Conservation (phyloP, 495 filamentous ascomycete species). For the Achaetomiella virescens region DNA sequence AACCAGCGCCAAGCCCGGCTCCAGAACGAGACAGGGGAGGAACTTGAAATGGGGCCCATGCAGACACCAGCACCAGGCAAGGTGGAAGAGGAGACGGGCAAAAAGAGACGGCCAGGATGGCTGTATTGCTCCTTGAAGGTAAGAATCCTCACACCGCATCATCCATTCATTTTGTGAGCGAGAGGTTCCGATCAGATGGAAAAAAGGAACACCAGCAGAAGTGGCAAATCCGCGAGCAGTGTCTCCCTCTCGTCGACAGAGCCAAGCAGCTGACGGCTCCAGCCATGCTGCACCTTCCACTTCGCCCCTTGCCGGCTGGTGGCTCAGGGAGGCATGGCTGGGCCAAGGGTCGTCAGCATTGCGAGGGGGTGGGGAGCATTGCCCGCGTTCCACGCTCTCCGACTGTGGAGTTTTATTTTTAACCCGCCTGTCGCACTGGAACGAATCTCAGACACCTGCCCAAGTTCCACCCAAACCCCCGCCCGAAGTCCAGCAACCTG, state of each 20-base stretch:
- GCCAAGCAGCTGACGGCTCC: not conserved
- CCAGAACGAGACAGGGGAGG: not conserved
- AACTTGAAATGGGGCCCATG: not conserved
- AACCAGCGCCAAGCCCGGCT: not conserved
- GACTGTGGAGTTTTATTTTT: constrained; percentile 3
- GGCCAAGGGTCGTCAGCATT: constrained; percentile 18
- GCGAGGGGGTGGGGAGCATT: constrained; percentile 12
- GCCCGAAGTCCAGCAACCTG: constrained; percentile 4
- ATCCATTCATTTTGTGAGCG: no score
- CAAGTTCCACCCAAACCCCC: constrained; percentile 18
- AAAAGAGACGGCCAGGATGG: not conserved
- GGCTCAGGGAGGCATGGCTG: no score
- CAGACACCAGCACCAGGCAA: not conserved
- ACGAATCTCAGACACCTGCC: constrained; percentile 22
- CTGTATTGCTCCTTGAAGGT: not conserved
- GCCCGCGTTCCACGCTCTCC: no score
- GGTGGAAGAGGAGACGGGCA: not conserved
- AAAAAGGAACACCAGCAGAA: not conserved
- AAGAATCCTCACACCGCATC: not conserved
- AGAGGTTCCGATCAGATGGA: no score
- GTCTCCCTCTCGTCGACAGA: not conserved
- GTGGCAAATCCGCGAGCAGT: not conserved
- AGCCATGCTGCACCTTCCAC: not conserved
- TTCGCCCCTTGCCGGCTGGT: not conserved
- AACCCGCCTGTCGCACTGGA: constrained; percentile 17